Evolutionary conservation across 805 yeast species (phyloP), one percentile per base, ranked within the genome.

Genomic region (Wickerhamomyces mucosus): DNA sequence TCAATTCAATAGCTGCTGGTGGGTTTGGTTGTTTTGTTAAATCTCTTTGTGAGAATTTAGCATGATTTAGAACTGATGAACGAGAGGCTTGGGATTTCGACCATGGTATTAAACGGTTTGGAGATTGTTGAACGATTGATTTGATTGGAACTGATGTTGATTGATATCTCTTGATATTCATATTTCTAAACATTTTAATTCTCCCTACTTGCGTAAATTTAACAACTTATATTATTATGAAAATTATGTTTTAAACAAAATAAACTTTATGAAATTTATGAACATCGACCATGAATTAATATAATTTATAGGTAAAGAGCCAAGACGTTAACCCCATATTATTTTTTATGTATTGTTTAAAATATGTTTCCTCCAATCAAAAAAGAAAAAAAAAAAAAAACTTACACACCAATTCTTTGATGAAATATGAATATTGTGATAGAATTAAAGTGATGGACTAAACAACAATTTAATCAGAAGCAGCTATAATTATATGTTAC

Each of bases 1-100:
- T 80, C 55, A 84, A 67, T 27, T 84, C 92, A 48, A 84, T 84
- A 34, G 94, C 94, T 26, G 94, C 82, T 39, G 74, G 73, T 6
- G 94, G 85, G 46, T 67, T 69, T 34, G 95, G 95, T 59, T 83
- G 92, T 27, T 59, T 50, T 6, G 59, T 57, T 35, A 83, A 60
- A 48, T 83, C 85, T 40, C 61, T 71, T 46, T 81, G 94, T 30
- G 77, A 71, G 47, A 83, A 83, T 32, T 61, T 67, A 12, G 50
- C 40, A 21, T 45, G 47, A 19, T 37, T 39, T 10, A 45, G 17
- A 8, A 37, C 47, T 3, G 30, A 30, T 4, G 29, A 9, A 21
- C 45, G 41, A 2, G 36, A 5, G 15, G 36, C 40, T 59, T 84
- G 95, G 6, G 76, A 65, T 7, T 61, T 57, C 1, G 94, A 73